Base-by-base conservation (phyloP, 1,284 basidiomycete species). In the Gomphus bonarii region DNA sequence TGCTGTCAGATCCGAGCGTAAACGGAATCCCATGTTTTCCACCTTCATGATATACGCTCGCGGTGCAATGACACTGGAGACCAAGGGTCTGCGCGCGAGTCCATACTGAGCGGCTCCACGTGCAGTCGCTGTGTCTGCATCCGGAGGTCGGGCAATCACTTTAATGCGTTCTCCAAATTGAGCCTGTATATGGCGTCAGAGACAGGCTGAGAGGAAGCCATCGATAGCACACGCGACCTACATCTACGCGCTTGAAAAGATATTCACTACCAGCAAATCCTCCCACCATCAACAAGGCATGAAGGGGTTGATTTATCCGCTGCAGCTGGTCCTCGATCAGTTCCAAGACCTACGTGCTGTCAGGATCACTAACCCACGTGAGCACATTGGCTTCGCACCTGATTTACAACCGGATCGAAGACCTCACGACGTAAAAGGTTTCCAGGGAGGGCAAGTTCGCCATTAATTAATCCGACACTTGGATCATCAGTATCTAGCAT, bases 201-300 rank as follows among this genome's bases (percentile, higher is more conserved):
- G 47, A 42, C 28, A 35, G 40, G 47, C 48, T 28, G 38, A 33
- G n/a, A 11, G 7, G 30, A 36, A 28, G 22, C 33, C 33, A 38
- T 22, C 31, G 10, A 22, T 38, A 33, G 18, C 33, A 36, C 33
- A 20, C 38, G 36, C 50, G 11, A 71, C 74, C 63, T 62, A 84
- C 86, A 74, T 88, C 77, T 40, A 90, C 82, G 61, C 80, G 78
- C 64, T 79, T 76, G 69, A 85, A 88, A 59, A 90, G 72, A 68
- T 91, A 90, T 66, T 87, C 82, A 67, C 85, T 86, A 11, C 84
- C 86, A 47, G 88, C 84, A 68, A 91, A 91, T 55, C 89, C 89
- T 69, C 89, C 88, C 64, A 91, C 89, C 63, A 91, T 79, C 62
- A 91, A 78, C 38, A 91, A 70, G 16, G 86, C 87, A 72, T 91